phyloP scores from a whole-genome alignment of 805 yeast species.

The Starmerella stellata region DNA sequence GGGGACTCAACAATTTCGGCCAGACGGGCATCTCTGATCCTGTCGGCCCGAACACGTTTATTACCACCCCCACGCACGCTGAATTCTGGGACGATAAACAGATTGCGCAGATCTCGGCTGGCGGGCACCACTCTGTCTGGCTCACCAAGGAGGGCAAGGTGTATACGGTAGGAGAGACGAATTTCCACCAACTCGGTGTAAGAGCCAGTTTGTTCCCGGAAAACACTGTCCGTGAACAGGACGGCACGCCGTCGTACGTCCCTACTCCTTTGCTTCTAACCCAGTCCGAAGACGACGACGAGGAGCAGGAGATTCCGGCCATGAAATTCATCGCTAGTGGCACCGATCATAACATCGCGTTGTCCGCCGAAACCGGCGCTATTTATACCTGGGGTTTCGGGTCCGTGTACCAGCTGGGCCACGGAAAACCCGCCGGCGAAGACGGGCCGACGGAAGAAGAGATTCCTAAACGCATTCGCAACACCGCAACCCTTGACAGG shows the following conservation, averaged over 20 bases:
- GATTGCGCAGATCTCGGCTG: conserved; percentile 52
- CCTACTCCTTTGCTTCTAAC: conserved; percentile 64
- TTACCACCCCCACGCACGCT: conserved; percentile 59
- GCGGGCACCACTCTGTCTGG: conserved; percentile 86
- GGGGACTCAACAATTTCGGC: conserved; percentile 96
- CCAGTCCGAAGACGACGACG: conserved; percentile 22
- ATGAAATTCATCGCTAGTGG: conserved; percentile 56
- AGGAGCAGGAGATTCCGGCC: conserved; percentile 31
- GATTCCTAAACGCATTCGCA: conserved; percentile 70
- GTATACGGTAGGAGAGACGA: conserved; percentile 76
- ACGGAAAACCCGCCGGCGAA: conserved; percentile 62
- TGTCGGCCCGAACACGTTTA: conserved; percentile 49
- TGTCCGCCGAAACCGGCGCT: conserved; percentile 56
- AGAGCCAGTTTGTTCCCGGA: conserved; percentile 46
- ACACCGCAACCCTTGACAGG: conserved; percentile 78
- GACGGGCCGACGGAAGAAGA: conserved; percentile 81
- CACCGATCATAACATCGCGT: conserved; percentile 80
- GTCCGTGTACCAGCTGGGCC: conserved; percentile 89
- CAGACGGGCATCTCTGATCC: conserved; percentile 66
- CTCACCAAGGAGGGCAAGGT: conserved; percentile 54
- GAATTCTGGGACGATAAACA: conserved; percentile 41
- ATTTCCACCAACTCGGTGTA: conserved; percentile 85
- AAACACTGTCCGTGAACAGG: conserved; percentile 53
- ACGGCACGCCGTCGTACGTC: conserved; percentile 54
- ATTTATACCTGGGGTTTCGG: conserved; percentile 96